phyloP scores from a whole-genome alignment of 2,329 filamentous ascomycete species.

The Colletotrichum chrysophilum region DNA sequence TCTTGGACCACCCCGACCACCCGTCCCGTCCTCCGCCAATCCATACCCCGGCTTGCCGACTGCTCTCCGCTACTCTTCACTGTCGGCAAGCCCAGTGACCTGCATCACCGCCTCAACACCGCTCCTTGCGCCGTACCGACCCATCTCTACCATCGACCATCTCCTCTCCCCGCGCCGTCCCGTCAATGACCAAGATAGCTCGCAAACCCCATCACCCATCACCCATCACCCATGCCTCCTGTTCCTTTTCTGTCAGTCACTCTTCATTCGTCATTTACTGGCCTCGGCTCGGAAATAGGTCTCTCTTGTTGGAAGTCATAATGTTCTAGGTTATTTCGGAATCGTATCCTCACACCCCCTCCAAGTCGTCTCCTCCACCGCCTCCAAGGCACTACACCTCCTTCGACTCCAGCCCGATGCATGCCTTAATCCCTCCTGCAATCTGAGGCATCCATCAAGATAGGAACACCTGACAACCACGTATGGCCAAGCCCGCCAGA shows the following conservation, averaged over 20 bases:
- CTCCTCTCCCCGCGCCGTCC: conserved; percentile 11
- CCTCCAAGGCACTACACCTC: not conserved
- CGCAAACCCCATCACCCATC: not conserved
- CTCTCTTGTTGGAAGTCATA: conserved; percentile 11
- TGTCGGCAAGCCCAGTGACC: conserved; percentile 17
- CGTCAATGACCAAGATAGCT: conserved; percentile 5
- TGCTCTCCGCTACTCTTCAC: conserved; percentile 15
- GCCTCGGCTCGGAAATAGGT: conserved; percentile 7
- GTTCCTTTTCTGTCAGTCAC: not conserved
- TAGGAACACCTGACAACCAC: not conserved
- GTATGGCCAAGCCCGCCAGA: conserved; percentile 18
- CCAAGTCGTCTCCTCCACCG: conserved; percentile 8
- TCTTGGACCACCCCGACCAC: not conserved
- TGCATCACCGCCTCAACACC: conserved; percentile 23
- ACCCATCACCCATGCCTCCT: not conserved
- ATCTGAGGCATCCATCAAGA: conserved; percentile 4
- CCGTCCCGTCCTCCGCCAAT: not conserved
- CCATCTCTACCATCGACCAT: not conserved
- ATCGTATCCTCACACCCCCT: conserved; percentile 11
- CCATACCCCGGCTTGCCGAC: not conserved
- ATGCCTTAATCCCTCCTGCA: conserved; percentile 12
- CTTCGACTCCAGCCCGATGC: conserved; percentile 1
- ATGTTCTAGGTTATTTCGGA: conserved; percentile 17
- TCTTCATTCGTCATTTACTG: not conserved
- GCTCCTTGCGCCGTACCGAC: conserved; percentile 8